Base-by-base conservation (phyloP, 371 early-diverging fungal genomes). In the Smittium mucronatum region DNA sequence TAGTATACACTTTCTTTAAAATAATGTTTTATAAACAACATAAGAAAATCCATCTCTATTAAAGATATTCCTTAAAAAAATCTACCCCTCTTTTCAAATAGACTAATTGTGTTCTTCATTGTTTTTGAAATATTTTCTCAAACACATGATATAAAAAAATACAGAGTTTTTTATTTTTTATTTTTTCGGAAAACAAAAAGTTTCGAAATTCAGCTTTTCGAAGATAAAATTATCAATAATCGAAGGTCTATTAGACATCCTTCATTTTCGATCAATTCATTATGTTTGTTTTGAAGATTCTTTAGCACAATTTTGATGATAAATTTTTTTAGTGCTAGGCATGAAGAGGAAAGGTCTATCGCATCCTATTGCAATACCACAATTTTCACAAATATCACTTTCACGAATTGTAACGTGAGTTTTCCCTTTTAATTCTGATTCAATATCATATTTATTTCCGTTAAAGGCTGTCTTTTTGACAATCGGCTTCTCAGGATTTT, bases 341-440 rank as follows among this genome's bases (percentile, higher is more conserved):
- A 26, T 65, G n/a, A 64, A 75, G 25, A 74, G 73, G 69, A 77
- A 77, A 2, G 78, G n/a, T 2, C 26, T 70, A 11, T 76, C 72
- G 8, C 76, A 76, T 1, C 74, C 73, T 32, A 77, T 64, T 30
- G 75, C 70, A 36, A 78, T 77, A 21, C 69, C 68, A 32, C 78
- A 77, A 25, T 58, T 68, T n/a, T 71, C 71, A 34, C 78, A 77
- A 0, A 71, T 72, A 63, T 77, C 77, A 47, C 75, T 57, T 59
- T 59, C n/a, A 21, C 26, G 8, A 2, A 59, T 16, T 2, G 26
- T 26, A 5, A 59, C 26, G 28, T 28, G 28, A 59, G 59, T 59
- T 59, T 15, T 15, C 11, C 21, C 21, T 47, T 47, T 47, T 21
- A 47, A 47, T 5, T 11, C 47, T 47, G 47, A 47, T 47, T 47